A percentile compares a stretch with the other conserved stretches of the same genome.
phyloP scores from a whole-genome alignment of 345 rosid genomes.

The Pugionium cornutum region DNA sequence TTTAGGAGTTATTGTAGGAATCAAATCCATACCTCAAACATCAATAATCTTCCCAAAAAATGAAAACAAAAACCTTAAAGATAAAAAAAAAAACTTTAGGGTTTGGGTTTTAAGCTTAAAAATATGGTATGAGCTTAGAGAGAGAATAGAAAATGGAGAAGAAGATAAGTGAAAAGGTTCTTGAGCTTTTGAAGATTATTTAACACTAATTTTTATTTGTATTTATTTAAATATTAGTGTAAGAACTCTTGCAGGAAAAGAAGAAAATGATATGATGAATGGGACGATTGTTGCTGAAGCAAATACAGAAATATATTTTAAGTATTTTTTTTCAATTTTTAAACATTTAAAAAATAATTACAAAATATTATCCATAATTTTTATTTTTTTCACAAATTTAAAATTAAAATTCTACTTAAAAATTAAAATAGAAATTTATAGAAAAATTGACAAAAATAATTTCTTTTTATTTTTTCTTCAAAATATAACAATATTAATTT shows the following conservation, averaged over 20 bases:
- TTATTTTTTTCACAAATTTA: too few species aligned
- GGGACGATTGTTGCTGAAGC: constrained; percentile 36
- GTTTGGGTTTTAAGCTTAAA: constrained; percentile 26
- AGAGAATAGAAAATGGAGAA: constrained; percentile 28
- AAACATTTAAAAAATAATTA: too few species aligned
- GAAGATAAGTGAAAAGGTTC: constrained; percentile 32
- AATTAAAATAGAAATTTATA: too few species aligned
- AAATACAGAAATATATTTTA: constrained; percentile 25
- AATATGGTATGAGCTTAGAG: constrained; percentile 18
- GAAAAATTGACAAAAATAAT: too few species aligned
- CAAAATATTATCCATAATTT: too few species aligned
- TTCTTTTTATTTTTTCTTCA: too few species aligned
- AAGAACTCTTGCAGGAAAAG: constrained; percentile 12
- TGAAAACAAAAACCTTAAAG: too few species aligned
- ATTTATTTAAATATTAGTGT: background rate
- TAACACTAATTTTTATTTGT: background rate
- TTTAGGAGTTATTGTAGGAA: constrained; percentile 37
- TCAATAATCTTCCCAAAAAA: constrained; percentile 32
- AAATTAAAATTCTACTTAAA: too few species aligned
- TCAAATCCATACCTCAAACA: constrained; percentile 56
- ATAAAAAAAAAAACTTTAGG: constrained; percentile 4
- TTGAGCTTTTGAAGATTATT: constrained; percentile 34
- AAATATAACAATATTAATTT: too few species aligned
- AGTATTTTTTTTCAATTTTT: background rate
- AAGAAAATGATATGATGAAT: constrained; percentile 34